These are phyloP conservation scores for Polyporus arcularius DNA, from an alignment of 768 basidiomycete species.

Conservation along the genomic window DNA sequence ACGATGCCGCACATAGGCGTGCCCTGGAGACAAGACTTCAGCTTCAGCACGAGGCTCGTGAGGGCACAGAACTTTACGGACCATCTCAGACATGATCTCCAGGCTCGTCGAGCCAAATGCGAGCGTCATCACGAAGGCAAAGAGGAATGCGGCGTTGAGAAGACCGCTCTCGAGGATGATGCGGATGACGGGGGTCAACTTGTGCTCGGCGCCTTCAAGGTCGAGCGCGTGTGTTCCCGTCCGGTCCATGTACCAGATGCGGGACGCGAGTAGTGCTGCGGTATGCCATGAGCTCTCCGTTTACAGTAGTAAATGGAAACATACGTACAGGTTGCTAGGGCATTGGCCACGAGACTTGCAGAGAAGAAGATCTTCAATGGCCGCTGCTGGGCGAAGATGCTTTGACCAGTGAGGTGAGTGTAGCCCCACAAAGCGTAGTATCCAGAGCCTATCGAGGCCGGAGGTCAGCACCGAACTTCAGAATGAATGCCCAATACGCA, in stretches of 20 bases:
- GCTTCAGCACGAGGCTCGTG: not conserved
- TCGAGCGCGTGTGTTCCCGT: not conserved
- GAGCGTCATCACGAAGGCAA: conserved; percentile 16
- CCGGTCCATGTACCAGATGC: conserved; percentile 10
- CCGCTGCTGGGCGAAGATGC: not conserved
- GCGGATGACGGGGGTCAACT: conserved; percentile 10
- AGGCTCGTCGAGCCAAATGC: conserved; percentile 12
- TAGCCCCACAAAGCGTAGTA: not conserved
- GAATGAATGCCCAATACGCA: not conserved
- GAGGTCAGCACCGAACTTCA: not conserved
- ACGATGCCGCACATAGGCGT: conserved; percentile 5
- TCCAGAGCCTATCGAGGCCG: not conserved
- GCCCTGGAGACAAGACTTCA: not conserved
- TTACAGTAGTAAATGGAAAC: not conserved
- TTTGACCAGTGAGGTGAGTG: not conserved
- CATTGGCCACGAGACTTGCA: not conserved
- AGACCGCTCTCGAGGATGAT: conserved; percentile 20
- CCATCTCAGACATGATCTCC: conserved; percentile 18
- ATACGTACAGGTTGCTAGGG: not conserved
- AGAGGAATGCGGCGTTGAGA: conserved; percentile 20
- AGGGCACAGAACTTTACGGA: not conserved
- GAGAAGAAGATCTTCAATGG: not conserved
- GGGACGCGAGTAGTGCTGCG: conserved; percentile 14
- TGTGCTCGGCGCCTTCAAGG: not conserved
- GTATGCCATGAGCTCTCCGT: not conserved